A percentile compares a stretch with the other conserved stretches of the same genome.
These are phyloP conservation scores for Colletotrichum sp. DNA, from an alignment of 2,329 filamentous ascomycete species.

Conservation along the genomic window DNA sequence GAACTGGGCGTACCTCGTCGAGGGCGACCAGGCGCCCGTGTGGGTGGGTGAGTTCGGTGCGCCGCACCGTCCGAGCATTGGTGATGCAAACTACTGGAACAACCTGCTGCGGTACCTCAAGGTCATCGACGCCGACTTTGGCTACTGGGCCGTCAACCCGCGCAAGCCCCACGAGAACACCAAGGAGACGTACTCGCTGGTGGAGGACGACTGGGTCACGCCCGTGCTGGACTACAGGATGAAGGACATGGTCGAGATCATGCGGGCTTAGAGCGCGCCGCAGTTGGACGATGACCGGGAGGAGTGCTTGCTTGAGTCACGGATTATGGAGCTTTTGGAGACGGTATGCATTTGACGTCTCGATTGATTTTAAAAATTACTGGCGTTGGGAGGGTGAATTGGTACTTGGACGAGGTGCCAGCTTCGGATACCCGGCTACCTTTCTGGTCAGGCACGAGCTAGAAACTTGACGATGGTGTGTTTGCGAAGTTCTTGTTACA, in stretches of 20 bases:
- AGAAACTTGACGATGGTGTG: neutral
- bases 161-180: constrained; percentile 64
- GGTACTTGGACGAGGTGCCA: neutral
- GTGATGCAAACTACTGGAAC: constrained; percentile 69
- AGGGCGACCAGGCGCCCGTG: constrained; percentile 61
- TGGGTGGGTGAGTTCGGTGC: constrained; percentile 74
- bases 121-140: constrained; percentile 66
- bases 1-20: constrained; percentile 71
- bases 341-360: neutral
- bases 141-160: constrained; percentile 74
- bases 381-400: neutral
- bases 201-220: constrained; percentile 69
- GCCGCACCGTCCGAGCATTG: constrained; percentile 54
- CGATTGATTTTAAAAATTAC: neutral
- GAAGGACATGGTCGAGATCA: constrained; percentile 64
- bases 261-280: constrained; percentile 30
- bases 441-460: constrained; percentile 8
- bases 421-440: constrained; percentile 20
- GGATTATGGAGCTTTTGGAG: neutral
- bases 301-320: neutral
- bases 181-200: constrained; percentile 64
- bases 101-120: constrained; percentile 66
- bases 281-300: neutral
- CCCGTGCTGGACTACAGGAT: constrained; percentile 66
- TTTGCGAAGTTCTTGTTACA: neutral